These are phyloP conservation scores for Ceratobasidium sp. DNA, from an alignment of 1,284 basidiomycete genomes.

Conservation along the genomic window DNA sequence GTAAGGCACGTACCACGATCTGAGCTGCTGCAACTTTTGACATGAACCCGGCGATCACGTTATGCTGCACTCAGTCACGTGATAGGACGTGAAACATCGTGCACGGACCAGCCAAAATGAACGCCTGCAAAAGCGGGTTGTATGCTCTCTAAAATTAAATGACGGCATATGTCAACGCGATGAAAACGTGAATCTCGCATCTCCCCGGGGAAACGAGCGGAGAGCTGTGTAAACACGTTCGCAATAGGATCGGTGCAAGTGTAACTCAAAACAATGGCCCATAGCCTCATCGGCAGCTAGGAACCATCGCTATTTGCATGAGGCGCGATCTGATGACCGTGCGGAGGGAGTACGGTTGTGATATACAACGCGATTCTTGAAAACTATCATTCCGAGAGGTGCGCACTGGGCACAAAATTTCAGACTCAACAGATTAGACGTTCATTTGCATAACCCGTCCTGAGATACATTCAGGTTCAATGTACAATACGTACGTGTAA, in stretches of 20 bases:
- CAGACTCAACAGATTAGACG: conserved; percentile 40
- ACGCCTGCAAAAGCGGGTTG: background rate
- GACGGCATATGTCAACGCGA: background rate
- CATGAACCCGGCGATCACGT: conserved; percentile 59
- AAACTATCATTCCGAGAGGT: conserved; percentile 16
- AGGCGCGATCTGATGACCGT: conserved; percentile 5
- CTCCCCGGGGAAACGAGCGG: conserved; percentile 1
- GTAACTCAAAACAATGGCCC: conserved; percentile 24
- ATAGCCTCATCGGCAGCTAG: conserved; percentile 30
- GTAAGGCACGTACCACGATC: conserved; percentile 68
- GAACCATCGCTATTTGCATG: conserved; percentile 12
- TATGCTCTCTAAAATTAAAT: background rate
- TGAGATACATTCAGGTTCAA: background rate
- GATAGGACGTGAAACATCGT: background rate
- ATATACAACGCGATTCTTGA: conserved; percentile 40
- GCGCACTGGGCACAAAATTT: conserved; percentile 41
- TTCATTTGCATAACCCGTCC: background rate
- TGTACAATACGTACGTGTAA: conserved; percentile 14
- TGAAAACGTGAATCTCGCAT: background rate
- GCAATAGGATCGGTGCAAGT: background rate
- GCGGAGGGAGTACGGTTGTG: background rate
- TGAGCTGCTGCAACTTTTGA: conserved; percentile 73
- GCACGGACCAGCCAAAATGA: background rate
- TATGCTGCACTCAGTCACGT: conserved; percentile 3
- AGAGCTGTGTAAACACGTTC: background rate